Percentiles rank a stretch among this genome's conserved stretches.
These are phyloP conservation scores for Sarcomyxa edulis DNA, from an alignment of 768 basidiomycete genomes.

Conservation along the genomic window DNA sequence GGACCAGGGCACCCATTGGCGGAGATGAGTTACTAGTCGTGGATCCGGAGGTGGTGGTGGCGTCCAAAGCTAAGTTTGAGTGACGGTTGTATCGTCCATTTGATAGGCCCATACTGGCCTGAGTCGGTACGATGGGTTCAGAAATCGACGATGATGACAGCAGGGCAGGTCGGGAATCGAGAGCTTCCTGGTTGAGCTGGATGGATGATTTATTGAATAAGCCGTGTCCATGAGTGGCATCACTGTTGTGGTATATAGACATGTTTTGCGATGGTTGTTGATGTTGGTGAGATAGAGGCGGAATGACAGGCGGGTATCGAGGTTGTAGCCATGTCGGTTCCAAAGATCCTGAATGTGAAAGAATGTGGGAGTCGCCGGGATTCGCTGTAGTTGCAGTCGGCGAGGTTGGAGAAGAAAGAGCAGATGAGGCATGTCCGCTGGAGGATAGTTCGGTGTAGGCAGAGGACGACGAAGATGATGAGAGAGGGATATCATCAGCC, in stretches of 20 bases:
- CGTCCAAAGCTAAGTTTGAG: too few relatives aligned
- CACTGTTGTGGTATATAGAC: not conserved
- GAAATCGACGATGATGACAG: too few relatives aligned
- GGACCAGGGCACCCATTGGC: too few relatives aligned
- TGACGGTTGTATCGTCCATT: too few relatives aligned
- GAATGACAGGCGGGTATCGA: slow-evolving; percentile 1
- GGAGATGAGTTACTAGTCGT: too few relatives aligned
- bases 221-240: too few relatives aligned
- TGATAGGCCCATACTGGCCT: too few relatives aligned
- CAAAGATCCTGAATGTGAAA: not conserved
- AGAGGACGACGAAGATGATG: slow-evolving; percentile 11
- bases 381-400: slow-evolving; percentile 8
- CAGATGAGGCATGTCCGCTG: slow-evolving; percentile 8
- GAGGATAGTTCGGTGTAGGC: slow-evolving; percentile 4
- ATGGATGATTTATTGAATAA: too few relatives aligned
- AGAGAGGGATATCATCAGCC: slow-evolving; percentile 22
- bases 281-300: not conserved
- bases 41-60: too few relatives aligned
- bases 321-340: slow-evolving; percentile 2
- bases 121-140: too few relatives aligned
- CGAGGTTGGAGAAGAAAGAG: slow-evolving; percentile 16
- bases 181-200: too few relatives aligned
- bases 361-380: not conserved
- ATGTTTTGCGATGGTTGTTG: not conserved
- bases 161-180: too few relatives aligned